Evolutionary conservation across 2,329 filamentous ascomycete genomes (phyloP), one percentile per base, ranked within the genome.

Genomic region (Catunica adiposa): DNA sequence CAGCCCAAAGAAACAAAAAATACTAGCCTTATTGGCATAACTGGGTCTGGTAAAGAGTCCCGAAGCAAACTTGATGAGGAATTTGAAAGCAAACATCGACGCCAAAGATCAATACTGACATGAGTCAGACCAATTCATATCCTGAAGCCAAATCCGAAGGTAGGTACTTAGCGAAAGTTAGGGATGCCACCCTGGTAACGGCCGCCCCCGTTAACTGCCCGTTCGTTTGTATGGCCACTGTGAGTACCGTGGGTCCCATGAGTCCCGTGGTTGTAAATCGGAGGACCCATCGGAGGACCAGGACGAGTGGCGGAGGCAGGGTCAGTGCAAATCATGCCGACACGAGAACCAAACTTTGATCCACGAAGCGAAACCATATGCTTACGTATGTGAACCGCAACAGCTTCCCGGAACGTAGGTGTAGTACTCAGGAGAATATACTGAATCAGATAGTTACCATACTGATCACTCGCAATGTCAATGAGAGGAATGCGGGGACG

Each of bases 351-450:
- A 67, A 97, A 98, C 69, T 98, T 98, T 65, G 92, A 97, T 57
- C 92, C 92, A 59, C 92, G 86, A 51, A 98, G 84, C 56, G 92
- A 98, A 7, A 98, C 92, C 92, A 98, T 98, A 69, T 98, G 92
- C 78, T 97, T 97, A 63, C 88, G 85, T 63, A 98, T 94, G 66
- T 98, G 92, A 56, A 82, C 83, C 51, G 89, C 89, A 61, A 98
- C 92, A 61, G 94, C 74, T 66, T 98, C 94, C 58, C 89, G 86
- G 67, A 97, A 92, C 67, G 94, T 88, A 55, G 84, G 75, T 57
- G 83, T 81, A 59, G 88, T 84, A 66, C 96, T 86, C 63, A 88
- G 89, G 65, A 98, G 75, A 65, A 98, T 92, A 79, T 94, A 95
- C 69, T 98, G 92, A 60, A 98, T 86, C 60, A 98, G 78, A 65